Evolutionary conservation across 106 monocot genomes (phyloP).

Genomic region (Vanilla planifolia): DNA sequence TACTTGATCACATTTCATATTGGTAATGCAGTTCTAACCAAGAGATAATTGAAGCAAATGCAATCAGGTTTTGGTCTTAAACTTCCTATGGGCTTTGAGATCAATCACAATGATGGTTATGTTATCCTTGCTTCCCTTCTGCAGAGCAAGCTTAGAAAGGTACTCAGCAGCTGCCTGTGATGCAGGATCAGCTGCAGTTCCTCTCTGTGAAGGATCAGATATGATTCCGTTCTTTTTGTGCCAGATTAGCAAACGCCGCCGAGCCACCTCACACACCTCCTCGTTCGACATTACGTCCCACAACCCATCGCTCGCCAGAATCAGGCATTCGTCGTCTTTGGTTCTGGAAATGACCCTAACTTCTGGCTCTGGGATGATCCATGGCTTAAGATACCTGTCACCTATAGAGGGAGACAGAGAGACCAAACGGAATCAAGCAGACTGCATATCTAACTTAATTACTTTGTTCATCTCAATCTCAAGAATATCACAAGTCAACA

Average conservation of each 20-base stretch:
- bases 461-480: too few relatives aligned
- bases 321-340: slow-evolving; percentile 67
- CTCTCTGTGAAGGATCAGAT: slow-evolving; percentile 12
- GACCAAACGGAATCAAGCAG: too few relatives aligned
- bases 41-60: too few relatives aligned
- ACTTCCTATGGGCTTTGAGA: slow-evolving; percentile 48
- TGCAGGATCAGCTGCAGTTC: slow-evolving; percentile 35
- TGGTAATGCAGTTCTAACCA: background rate
- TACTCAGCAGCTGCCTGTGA: slow-evolving; percentile 69
- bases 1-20: background rate
- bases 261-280: slow-evolving; percentile 44
- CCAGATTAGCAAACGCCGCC: slow-evolving; percentile 36
- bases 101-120: slow-evolving; percentile 68
- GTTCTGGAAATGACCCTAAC: slow-evolving; percentile 36
- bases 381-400: slow-evolving; percentile 67
- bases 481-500: too few relatives aligned
- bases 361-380: slow-evolving; percentile 66
- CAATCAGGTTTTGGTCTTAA: slow-evolving; percentile 36
- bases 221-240: slow-evolving; percentile 39
- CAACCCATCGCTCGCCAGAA: slow-evolving; percentile 66
- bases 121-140: slow-evolving; percentile 66
- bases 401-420: slow-evolving; percentile 42
- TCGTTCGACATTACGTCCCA: slow-evolving; percentile 74
- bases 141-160: slow-evolving; percentile 47
- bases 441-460: too few relatives aligned